Percentiles rank a stretch among this genome's conserved stretches.
phyloP scores from a whole-genome alignment of 1,139 yeast genomes.

The Sugiyamaella neomexicana region DNA sequence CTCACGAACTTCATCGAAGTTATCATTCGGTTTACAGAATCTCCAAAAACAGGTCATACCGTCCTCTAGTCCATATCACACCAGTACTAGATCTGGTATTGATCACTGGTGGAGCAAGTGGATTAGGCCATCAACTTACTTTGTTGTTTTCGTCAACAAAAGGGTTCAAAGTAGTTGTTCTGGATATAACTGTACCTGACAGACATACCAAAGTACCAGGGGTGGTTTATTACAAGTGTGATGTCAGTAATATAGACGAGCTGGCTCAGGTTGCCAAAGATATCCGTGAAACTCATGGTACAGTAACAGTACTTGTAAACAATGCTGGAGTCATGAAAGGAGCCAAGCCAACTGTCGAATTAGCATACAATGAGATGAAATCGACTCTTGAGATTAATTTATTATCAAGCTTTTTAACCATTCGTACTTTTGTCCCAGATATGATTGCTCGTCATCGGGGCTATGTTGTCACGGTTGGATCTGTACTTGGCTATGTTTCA shows the following conservation, averaged over 20 bases:
- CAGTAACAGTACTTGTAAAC: conserved; percentile 66
- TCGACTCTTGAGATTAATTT: conserved; percentile 64
- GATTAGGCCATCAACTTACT: conserved; percentile 71
- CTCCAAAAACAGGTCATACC: conserved; percentile 2
- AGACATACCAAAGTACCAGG: conserved; percentile 41
- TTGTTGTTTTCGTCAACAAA: conserved; percentile 43
- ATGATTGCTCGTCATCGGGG: conserved; percentile 69
- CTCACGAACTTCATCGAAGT: conserved; percentile 2
- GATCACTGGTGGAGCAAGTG: conserved; percentile 82
- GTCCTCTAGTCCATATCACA: conserved; percentile 14
- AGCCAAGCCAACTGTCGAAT: conserved; percentile 57
- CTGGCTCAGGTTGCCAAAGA: conserved; percentile 25
- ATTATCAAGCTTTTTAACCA: conserved; percentile 66
- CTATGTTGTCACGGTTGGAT: conserved; percentile 74
- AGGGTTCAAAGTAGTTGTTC: conserved; percentile 53
- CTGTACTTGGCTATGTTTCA: conserved; percentile 79
- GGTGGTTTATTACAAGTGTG: conserved; percentile 63
- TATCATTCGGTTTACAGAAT: conserved; percentile 1
- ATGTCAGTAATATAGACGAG: conserved; percentile 52
- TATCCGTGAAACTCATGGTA: conserved; percentile 52
- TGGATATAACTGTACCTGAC: conserved; percentile 57
- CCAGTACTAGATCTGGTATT: conserved; percentile 50
- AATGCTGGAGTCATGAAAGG: conserved; percentile 70
- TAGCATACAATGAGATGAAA: conserved; percentile 59
- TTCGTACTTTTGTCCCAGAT: conserved; percentile 67